Evolutionary conservation across 2,329 filamentous ascomycete genomes (phyloP).

Genomic region (Talaromyces sp.): DNA sequence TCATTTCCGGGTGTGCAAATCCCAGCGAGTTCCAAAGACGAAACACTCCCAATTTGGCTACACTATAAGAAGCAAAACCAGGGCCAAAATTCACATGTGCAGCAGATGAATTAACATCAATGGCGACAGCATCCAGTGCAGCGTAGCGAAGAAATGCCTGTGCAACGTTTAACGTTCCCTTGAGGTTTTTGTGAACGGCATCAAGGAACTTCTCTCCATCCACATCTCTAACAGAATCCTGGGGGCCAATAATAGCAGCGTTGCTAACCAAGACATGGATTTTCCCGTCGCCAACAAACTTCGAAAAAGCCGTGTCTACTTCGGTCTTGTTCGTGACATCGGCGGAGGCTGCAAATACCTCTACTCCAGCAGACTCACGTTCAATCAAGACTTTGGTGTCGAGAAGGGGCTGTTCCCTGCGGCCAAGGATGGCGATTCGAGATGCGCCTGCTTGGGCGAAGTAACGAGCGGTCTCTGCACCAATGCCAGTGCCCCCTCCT

Average conservation of each 20-base stretch:
- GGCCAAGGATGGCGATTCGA: conserved; percentile 42
- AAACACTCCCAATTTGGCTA: conserved; percentile 26
- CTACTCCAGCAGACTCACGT: conserved; percentile 29
- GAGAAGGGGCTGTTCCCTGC: conserved; percentile 29
- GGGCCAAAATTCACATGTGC: conserved; percentile 29
- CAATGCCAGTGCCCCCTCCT: conserved; percentile 45
- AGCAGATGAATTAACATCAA: conserved; percentile 32
- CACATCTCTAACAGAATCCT: conserved; percentile 22
- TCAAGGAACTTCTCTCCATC: conserved; percentile 28
- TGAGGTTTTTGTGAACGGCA: background rate
- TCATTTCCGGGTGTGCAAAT: conserved; percentile 22
- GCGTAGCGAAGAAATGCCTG: conserved; percentile 29
- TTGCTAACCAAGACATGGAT: conserved; percentile 40
- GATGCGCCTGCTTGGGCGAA: conserved; percentile 45
- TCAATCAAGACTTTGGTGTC: conserved; percentile 35
- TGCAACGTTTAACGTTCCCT: conserved; percentile 4
- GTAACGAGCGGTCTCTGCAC: conserved; percentile 36
- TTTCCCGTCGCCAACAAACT: conserved; percentile 12
- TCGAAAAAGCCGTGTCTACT: background rate
- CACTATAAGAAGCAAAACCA: conserved; percentile 21
- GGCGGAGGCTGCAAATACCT: conserved; percentile 23
- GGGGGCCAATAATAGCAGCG: conserved; percentile 29
- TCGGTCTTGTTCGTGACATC: conserved; percentile 8
- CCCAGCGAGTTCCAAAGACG: conserved; percentile 25
- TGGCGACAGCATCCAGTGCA: conserved; percentile 23